A percentile compares a stretch with the other conserved stretches of the same genome.
Conservation (phyloP, 192 early-diverging fungal species). For the Dissophora ornata region DNA sequence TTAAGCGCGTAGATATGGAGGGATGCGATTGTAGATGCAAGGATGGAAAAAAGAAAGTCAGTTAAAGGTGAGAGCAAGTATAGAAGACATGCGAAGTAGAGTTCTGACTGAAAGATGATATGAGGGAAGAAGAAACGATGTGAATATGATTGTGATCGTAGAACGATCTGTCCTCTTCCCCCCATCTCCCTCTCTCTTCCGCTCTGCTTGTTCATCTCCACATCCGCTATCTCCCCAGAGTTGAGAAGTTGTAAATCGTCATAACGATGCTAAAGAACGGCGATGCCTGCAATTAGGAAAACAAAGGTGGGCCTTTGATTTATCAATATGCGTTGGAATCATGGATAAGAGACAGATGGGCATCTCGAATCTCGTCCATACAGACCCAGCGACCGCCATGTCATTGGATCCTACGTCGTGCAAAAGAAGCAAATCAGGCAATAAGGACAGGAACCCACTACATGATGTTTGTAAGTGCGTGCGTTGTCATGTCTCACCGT, state of each 20-base stretch:
- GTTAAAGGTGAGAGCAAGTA: neutral
- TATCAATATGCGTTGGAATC: conserved; percentile 18
- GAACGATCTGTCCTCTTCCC: conserved; percentile 20
- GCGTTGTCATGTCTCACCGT: neutral
- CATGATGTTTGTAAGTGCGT: neutral
- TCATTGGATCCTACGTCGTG: no score
- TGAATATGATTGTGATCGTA: conserved; percentile 6
- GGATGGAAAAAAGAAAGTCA: no score
- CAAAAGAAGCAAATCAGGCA: neutral
- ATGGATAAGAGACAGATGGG: conserved; percentile 31
- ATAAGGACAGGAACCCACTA: neutral
- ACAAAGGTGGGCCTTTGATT: neutral
- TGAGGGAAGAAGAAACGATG: conserved; percentile 1
- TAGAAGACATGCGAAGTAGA: no score
- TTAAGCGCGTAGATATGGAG: no score
- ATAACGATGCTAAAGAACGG: conserved; percentile 47
- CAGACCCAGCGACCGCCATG: neutral
- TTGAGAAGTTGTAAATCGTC: conserved; percentile 37
- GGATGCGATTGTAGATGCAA: no score
- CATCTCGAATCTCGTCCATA: conserved; percentile 33
- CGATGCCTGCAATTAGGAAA: conserved; percentile 7
- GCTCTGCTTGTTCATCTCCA: conserved; percentile 6
- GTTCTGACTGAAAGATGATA: no score
- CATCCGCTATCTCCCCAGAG: conserved; percentile 35
- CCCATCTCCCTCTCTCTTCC: neutral